Percentiles rank a stretch among this genome's conserved stretches.
These are phyloP conservation scores for peach (Prunus persica) DNA, from an alignment of 306 rosid genomes.

Conservation along the genomic window DNA sequence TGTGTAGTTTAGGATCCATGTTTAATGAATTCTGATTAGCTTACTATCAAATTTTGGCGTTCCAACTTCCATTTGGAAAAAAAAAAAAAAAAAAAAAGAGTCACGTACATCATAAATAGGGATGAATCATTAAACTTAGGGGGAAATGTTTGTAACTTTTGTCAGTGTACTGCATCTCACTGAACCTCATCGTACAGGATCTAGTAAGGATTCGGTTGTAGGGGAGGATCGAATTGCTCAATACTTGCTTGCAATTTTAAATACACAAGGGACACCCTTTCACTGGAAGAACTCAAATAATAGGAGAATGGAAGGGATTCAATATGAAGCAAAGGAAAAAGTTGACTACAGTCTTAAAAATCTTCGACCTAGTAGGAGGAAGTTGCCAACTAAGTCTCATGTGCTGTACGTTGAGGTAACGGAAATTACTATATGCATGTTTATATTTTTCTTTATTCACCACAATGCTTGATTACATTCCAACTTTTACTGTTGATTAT, in stretches of 20 bases:
- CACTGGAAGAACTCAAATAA: constrained; percentile 71
- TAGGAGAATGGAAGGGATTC: constrained; percentile 61
- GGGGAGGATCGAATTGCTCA: constrained; percentile 93
- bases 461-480: neutral
- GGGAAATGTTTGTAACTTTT: neutral
- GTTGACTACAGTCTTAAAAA: constrained; percentile 51
- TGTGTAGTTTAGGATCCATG: neutral
- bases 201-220: constrained; percentile 84
- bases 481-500: neutral
- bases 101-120: neutral
- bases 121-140: neutral
- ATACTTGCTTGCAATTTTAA: constrained; percentile 72
- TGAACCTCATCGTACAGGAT: constrained; percentile 46
- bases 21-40: neutral
- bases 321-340: constrained; percentile 37
- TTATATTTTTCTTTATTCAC: neutral
- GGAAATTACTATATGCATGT: neutral
- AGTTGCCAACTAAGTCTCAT: constrained; percentile 49
- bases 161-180: neutral
- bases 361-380: constrained; percentile 58
- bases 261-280: constrained; percentile 72
- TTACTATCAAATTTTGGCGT: neutral
- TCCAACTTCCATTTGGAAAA: neutral
- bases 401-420: constrained; percentile 67
- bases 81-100: neutral